Base-by-base conservation (phyloP, 257 asterid species). In the Paulownia fortunei region DNA sequence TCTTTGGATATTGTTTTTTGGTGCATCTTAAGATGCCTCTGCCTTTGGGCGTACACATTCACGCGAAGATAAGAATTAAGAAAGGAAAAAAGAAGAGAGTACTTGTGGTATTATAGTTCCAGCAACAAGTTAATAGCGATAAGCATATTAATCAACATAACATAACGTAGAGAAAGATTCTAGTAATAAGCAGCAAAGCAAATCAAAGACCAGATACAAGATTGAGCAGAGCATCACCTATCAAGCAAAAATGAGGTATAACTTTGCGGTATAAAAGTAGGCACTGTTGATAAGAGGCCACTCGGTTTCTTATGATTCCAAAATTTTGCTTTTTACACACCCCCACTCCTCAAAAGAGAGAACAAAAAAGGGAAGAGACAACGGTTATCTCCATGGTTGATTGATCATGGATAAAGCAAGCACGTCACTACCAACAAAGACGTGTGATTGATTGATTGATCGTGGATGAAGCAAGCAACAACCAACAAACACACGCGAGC, bases 241-340 rank as follows among this genome's bases (percentile, higher is more conserved):
- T 32, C 49, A 62, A 72, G 37, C 80, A 72, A 75, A 72, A 77
- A 44, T 58, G 51, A 16, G 68, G 80, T 16, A 73, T 21, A 27
- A 7, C n/a, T 24, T 26, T 69, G 23, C n/a, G 3, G 18, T 41
- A 19, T 66, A 41, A 26, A 70, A 16, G 46, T 41, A 12, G 27
- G 44, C 69, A 42, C 24, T 37, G 39, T 26, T 51, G 18, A 30
- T 15, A 63, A 9, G 24, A 55, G 55, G 30, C 77, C 32, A 55
- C 63, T 15, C 34, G 8, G 42, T 66, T 42, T 37, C 44, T 26
- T 30, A 5, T 16, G 15, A 19, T 62, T 81, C 47, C 75, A 62
- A 70, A 68, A 74, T 72, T 63, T 30, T 66, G 76, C 60, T 10
- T 19, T 49, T 34, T 69, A 16, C 41, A 44, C 55, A 16, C 30